Base-by-base conservation (phyloP, 371 early-diverging fungal species). In the Entomophthora muscae region DNA sequence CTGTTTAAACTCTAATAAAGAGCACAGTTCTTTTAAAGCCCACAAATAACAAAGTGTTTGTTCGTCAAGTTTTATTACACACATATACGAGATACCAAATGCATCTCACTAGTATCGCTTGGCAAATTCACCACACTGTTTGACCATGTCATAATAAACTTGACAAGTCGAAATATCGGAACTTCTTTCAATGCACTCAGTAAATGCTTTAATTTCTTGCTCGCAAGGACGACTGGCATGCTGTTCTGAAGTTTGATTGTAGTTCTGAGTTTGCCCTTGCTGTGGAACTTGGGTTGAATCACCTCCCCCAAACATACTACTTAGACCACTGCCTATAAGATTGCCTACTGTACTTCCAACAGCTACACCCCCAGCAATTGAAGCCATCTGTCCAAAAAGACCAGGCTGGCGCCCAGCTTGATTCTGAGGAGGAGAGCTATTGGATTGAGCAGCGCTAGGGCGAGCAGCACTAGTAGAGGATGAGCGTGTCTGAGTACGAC, bases 311-410 rank as follows among this genome's bases (percentile, higher is more conserved):
- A 90, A 86, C 66, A 86, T 55, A 57, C 82, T 77, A 30, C 84
- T 78, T 56, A 91, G 72, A 64, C 89, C 91, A 64, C 72, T 75
- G 62, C 78, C 87, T 58, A 87, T 66, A 30, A 79, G 78, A 65
- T 84, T 85, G 54, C 86, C 89, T 28, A 86, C 82, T 28, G 91
- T 83, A 30, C 81, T 81, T 66, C 93, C 94, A 26, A 92, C 86
- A 64, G 93, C 95, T 57, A 92, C 92, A 74, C 91, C 91, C 61
- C 88, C 95, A 51, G 93, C 95, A 24, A 91, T 93, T n/a, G 90
- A 76, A 23, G 91, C 93, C 89, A 90, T 85, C 68, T 90, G 87
- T 53, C 84, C 88, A 71, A 91, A 85, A 57, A 93, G 67, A 60
- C 92, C 78, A 2, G 81, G 82, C 66, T 69, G 70, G 63, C 65